A percentile compares a stretch with the other conserved stretches of the same genome.
phyloP scores from a whole-genome alignment of 2,329 filamentous ascomycete genomes.

The Xylariaceae sp. region DNA sequence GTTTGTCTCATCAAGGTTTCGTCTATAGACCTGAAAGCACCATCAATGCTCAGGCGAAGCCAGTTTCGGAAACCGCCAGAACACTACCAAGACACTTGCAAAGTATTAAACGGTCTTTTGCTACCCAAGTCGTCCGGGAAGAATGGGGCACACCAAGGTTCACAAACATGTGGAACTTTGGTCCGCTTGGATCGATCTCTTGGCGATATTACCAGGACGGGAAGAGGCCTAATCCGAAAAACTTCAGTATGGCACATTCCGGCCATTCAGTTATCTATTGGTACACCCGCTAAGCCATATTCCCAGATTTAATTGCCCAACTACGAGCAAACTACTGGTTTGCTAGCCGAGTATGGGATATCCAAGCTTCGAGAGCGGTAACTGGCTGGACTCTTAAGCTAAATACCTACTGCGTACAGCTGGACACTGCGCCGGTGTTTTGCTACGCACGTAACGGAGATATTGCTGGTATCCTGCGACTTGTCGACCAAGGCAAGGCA shows the following conservation, averaged over 20 bases:
- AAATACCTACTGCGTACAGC: neutral
- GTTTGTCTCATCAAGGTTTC: neutral
- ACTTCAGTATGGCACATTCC: neutral
- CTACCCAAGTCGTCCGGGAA: too few relatives aligned
- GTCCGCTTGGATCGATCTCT: constrained; percentile 1
- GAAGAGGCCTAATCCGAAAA: neutral
- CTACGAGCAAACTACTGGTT: constrained; percentile 10
- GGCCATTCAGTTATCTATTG: too few relatives aligned
- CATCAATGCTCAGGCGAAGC: too few relatives aligned
- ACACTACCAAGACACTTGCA: too few relatives aligned
- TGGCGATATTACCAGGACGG: neutral
- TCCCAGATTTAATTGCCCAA: neutral
- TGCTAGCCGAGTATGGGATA: constrained; percentile 2
- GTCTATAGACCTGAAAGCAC: neutral
- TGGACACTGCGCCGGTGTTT: neutral
- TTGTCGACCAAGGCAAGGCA: neutral
- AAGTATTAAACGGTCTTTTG: too few relatives aligned
- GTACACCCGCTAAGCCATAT: neutral
- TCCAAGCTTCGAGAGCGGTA: constrained; percentile 1
- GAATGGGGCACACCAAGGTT: neutral
- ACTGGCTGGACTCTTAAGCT: constrained; percentile 6
- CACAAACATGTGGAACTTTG: constrained; percentile 1
- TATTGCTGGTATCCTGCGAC: neutral
- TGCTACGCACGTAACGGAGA: neutral
- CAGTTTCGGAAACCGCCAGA: too few relatives aligned